Base-by-base conservation (phyloP, 2,329 filamentous ascomycete species). In the Volutella citrinella region DNA sequence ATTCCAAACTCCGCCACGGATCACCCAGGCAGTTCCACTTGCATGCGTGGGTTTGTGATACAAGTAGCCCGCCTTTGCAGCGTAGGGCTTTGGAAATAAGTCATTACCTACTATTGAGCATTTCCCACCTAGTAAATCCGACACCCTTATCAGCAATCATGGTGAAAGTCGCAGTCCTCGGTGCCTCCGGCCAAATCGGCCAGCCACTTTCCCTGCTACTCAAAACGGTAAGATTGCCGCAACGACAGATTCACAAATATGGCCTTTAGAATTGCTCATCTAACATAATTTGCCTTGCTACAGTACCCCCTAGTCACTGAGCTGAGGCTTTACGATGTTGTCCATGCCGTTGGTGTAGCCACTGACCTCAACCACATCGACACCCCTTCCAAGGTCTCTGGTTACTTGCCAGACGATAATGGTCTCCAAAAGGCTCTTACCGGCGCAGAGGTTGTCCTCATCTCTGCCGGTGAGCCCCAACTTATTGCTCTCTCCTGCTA, bases 281-380 rank as follows among this genome's bases (percentile, higher is more conserved):
- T n/a, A 13, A 19, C 15, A 15, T 35, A 19, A 26, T 14, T 13
- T n/a, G 17, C 7, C 8, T 16, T 18, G 3, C 18, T 15, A 7
- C 16, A 39, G 36, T 30, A 19, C 7, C 17, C 29, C 10, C 24
- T 44, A 6, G 33, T 46, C 8, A 27, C 29, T 5, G 36, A 45
- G 11, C 21, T 47, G 11, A 37, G 38, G 23, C 36, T 45, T 17
- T 41, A 43, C 23, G 44, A 45, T 29, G 20, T 45, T 10, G 36
- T 41, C 6, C 36, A 43, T 27, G 24, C 32, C 5, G 24, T 42
- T 11, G 83, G 84, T 78, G 84, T 88, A 61, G 83, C 84, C 47
- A 84, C 83, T 59, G 84, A 88, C 66, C 73, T 87, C 61, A 76
- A 76, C 60, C 84, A 87, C 69, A 84, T 88, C 71, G 87, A 87